Conservation (phyloP, 192 early-diverging fungal genomes). For the Backusella parvicylindrica region DNA sequence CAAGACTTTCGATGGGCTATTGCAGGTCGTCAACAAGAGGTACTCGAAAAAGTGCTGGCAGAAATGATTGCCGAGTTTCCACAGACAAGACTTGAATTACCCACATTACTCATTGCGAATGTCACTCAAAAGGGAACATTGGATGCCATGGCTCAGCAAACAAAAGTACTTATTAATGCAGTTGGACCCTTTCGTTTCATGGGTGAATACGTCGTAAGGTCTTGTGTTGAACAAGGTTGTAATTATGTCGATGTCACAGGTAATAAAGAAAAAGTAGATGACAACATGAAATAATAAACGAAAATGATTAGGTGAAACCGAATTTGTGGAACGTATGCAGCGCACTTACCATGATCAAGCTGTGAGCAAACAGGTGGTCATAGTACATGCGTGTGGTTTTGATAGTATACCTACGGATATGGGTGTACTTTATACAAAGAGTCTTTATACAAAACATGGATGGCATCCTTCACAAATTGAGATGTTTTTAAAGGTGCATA, state of each 20-base stretch:
- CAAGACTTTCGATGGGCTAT: conserved; percentile 26
- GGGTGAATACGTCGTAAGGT: conserved; percentile 59
- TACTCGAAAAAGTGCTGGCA: conserved; percentile 14
- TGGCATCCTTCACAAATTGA: conserved; percentile 52
- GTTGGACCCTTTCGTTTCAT: conserved; percentile 66
- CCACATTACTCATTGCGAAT: conserved; percentile 44
- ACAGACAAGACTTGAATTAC: conserved; percentile 2
- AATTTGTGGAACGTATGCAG: conserved; percentile 64
- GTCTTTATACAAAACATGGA: conserved; percentile 34
- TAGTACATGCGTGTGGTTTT: conserved; percentile 65
- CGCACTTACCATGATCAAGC: conserved; percentile 52
- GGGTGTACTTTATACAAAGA: conserved; percentile 58
- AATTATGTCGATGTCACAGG: conserved; percentile 60
- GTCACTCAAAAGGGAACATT: conserved; percentile 27
- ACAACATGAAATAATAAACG: background rate
- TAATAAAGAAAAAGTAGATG: background rate
- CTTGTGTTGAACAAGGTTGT: conserved; percentile 50
- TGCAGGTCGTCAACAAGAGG: conserved; percentile 18
- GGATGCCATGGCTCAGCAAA: conserved; percentile 17
- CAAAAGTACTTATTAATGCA: conserved; percentile 50
- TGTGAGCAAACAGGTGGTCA: conserved; percentile 40
- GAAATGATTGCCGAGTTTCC: conserved; percentile 12
- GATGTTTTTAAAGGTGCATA: conserved; percentile 52
- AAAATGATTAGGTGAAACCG: conserved; percentile 46
- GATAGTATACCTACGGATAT: conserved; percentile 61